These are phyloP conservation scores for Amaranthus hypochondriacus DNA, from an alignment of 148 eudicot genomes.

Conservation along the genomic window DNA sequence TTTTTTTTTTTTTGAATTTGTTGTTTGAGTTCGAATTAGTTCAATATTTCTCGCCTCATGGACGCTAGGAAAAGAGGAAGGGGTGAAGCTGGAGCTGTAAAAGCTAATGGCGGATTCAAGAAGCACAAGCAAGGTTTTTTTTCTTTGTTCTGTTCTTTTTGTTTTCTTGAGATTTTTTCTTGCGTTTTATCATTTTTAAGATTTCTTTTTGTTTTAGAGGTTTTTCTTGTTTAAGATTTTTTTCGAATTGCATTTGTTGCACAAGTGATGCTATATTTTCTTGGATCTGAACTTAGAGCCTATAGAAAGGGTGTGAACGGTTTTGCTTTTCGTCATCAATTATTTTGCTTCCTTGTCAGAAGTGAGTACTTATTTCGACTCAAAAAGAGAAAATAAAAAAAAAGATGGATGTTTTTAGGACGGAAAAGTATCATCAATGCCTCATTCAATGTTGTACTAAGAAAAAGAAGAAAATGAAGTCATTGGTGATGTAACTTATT, in stretches of 20 bases:
- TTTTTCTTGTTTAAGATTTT: neutral
- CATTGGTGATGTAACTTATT: too few relatives aligned
- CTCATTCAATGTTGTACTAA: too few relatives aligned
- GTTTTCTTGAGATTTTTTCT: neutral
- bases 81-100: conserved; percentile 17
- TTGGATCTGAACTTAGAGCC: conserved; percentile 27
- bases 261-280: neutral
- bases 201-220: neutral
- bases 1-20: neutral
- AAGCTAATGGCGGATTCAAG: conserved; percentile 48
- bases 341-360: neutral
- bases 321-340: neutral
- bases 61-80: conserved; percentile 43
- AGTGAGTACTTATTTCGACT: neutral
- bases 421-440: too few relatives aligned
- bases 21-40: conserved; percentile 1
- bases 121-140: conserved; percentile 39
- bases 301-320: neutral
- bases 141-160: neutral
- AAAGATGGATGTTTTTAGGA: neutral
- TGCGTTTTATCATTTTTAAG: neutral
- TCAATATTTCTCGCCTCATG: conserved; percentile 3
- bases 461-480: too few relatives aligned
- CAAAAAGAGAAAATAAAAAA: neutral
- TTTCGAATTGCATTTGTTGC: neutral